Conservation (phyloP, 352 stramenopile species). For the Pythium volutum region DNA sequence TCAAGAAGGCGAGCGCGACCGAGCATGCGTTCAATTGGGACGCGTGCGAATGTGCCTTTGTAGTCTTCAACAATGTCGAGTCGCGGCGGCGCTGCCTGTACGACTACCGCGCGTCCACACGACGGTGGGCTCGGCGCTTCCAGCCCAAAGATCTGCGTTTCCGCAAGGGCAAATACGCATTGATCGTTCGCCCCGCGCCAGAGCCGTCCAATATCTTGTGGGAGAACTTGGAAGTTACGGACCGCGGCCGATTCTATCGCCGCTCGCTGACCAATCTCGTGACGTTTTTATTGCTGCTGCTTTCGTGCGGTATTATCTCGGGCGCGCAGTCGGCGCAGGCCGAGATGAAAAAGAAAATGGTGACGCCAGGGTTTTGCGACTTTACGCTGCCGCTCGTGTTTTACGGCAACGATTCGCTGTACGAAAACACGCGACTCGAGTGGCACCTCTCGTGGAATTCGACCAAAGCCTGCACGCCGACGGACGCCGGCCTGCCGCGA, state of each 20-base stretch:
- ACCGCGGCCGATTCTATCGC: slow-evolving; percentile 52
- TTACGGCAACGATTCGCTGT: slow-evolving; percentile 44
- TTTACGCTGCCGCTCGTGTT: slow-evolving; percentile 51
- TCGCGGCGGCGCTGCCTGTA: slow-evolving; percentile 64
- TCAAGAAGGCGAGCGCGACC: slow-evolving; percentile 12
- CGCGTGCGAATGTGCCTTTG: slow-evolving; percentile 75
- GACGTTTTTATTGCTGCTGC: slow-evolving; percentile 70
- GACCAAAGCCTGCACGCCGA: not conserved
- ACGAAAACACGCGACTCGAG: slow-evolving; percentile 22
- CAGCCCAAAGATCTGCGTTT: slow-evolving; percentile 65
- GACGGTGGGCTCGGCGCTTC: slow-evolving; percentile 40
- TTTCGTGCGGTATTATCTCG: slow-evolving; percentile 73
- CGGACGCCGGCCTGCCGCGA: slow-evolving; percentile 22
- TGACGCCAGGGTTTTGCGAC: slow-evolving; percentile 54
- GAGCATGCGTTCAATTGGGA: slow-evolving; percentile 46
- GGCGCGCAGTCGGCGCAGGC: slow-evolving; percentile 67
- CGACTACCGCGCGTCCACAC: slow-evolving; percentile 66
- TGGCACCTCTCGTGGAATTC: slow-evolving; percentile 35
- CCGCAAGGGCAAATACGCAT: slow-evolving; percentile 37
- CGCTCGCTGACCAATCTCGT: slow-evolving; percentile 68
- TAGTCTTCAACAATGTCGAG: slow-evolving; percentile 88
- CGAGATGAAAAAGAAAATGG: slow-evolving; percentile 68
- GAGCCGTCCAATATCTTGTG: slow-evolving; percentile 87
- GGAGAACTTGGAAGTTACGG: slow-evolving; percentile 80
- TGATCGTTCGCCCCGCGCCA: slow-evolving; percentile 53